These are phyloP conservation scores for Darksidea phi DNA, from an alignment of 495 filamentous ascomycete genomes.

Conservation along the genomic window DNA sequence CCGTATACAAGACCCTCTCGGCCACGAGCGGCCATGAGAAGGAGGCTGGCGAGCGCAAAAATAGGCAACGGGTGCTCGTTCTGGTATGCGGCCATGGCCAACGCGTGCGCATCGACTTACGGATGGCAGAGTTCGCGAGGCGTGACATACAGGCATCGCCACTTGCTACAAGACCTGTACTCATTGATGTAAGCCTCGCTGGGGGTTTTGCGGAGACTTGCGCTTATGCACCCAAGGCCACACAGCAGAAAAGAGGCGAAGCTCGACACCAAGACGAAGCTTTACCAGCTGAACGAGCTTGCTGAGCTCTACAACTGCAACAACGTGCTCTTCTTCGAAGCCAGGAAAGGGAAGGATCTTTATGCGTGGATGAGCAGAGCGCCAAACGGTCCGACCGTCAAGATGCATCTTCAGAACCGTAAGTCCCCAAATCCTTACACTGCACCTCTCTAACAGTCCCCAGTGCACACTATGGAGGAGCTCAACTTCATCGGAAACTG, in stretches of 20 bases:
- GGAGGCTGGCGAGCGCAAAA: slow-evolving; percentile 47
- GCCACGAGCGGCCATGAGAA: slow-evolving; percentile 50
- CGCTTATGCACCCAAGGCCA: slow-evolving; percentile 47
- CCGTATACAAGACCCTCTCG: slow-evolving; percentile 90
- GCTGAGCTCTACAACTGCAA: slow-evolving; percentile 99
- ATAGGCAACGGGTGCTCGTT: slow-evolving; percentile 82
- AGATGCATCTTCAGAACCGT: slow-evolving; percentile 72
- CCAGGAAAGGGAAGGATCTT: slow-evolving; percentile 87
- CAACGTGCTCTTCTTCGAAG: slow-evolving; percentile 95
- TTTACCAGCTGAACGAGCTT: slow-evolving; percentile 90
- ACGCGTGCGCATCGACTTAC: slow-evolving; percentile 2
- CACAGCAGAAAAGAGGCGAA: slow-evolving; percentile 94
- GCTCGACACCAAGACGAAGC: slow-evolving; percentile 91
- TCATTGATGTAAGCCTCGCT: slow-evolving; percentile 57
- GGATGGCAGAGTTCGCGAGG: slow-evolving; percentile 32
- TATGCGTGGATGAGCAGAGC: slow-evolving; percentile 93
- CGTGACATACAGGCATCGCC: slow-evolving; percentile 83
- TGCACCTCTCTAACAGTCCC: slow-evolving; percentile 8
- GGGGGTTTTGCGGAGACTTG: not conserved
- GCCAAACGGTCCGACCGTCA: slow-evolving; percentile 92
- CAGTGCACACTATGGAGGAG: slow-evolving; percentile 92
- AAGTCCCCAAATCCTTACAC: not conserved
- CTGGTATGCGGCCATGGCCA: slow-evolving; percentile 43
- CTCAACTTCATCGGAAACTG: slow-evolving; percentile 97
- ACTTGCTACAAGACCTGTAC: slow-evolving; percentile 87